These are phyloP conservation scores for Cenococcum geophilum DNA, from an alignment of 495 filamentous ascomycete genomes.

Conservation along the genomic window DNA sequence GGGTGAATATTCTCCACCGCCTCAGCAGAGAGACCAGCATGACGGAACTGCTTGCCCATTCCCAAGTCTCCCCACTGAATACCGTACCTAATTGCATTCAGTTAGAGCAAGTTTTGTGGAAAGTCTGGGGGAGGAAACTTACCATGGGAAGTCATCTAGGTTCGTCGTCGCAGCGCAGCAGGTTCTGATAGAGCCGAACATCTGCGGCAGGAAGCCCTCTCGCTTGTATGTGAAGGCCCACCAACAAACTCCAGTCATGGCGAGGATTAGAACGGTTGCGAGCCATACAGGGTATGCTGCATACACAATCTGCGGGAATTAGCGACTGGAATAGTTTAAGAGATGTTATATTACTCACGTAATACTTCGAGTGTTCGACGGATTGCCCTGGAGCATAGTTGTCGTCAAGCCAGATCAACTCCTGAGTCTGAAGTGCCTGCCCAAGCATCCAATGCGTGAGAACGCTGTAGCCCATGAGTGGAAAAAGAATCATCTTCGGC, in stretches of 20 bases:
- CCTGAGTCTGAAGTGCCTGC: constrained; percentile 23
- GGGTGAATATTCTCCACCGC: constrained; percentile 16
- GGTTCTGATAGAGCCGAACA: constrained; percentile 23
- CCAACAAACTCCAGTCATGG: constrained; percentile 26
- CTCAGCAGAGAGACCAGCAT: constrained; percentile 23
- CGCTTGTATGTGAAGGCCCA: constrained; percentile 27
- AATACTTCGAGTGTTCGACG: constrained; percentile 25
- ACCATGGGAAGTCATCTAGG: constrained; percentile 22
- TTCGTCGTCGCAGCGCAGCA: constrained; percentile 21
- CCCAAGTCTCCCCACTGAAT: constrained; percentile 27
- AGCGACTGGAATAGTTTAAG: not conserved
- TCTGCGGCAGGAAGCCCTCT: constrained; percentile 28
- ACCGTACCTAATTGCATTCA: not conserved
- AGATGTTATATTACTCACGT: constrained; percentile 6
- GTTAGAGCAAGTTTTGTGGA: not conserved
- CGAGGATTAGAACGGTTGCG: constrained; percentile 20
- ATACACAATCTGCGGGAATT: constrained; percentile 17
- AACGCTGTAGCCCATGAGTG: constrained; percentile 21
- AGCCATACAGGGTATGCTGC: constrained; percentile 26
- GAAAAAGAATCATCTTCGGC: constrained; percentile 22
- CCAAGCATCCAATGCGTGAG: constrained; percentile 30
- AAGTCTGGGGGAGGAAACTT: not conserved
- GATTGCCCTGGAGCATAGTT: not conserved
- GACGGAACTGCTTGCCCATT: constrained; percentile 19
- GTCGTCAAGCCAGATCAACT: constrained; percentile 20